Conservation (phyloP, 139 green algal genomes). For the Raphidocelis subcapitata region DNA sequence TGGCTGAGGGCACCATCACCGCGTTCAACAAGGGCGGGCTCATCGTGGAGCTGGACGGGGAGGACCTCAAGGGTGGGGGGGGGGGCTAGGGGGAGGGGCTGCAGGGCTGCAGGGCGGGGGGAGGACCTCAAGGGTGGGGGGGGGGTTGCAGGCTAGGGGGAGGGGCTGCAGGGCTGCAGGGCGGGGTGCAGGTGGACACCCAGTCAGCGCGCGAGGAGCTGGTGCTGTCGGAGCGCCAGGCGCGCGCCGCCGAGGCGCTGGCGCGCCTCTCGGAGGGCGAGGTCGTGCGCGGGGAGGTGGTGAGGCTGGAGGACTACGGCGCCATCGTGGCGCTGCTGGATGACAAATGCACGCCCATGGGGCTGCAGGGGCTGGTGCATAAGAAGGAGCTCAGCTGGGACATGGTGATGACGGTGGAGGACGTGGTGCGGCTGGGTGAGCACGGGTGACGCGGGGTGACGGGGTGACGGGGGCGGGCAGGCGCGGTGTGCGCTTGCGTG, state of each 20-base stretch:
- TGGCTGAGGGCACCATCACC: conserved; percentile 18
- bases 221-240: conserved; percentile 24
- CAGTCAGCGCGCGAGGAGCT: conserved; percentile 15
- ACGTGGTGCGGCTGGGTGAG: conserved; percentile 17
- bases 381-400: conserved; percentile 27
- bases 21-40: conserved; percentile 20
- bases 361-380: conserved; percentile 21
- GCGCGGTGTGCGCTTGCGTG: not conserved
- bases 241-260: conserved; percentile 10
- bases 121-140: no score
- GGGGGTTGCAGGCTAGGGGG: no score
- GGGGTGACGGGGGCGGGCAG: not conserved
- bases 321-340: conserved; percentile 10
- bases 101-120: no score
- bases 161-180: no score
- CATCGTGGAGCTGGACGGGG: conserved; percentile 20
- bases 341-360: conserved; percentile 1
- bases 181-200: conserved; percentile 31
- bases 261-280: conserved; percentile 5
- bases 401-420: conserved; percentile 18
- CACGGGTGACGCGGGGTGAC: not conserved
- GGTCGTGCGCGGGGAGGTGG: conserved; percentile 14
- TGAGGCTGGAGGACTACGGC: conserved; percentile 24
- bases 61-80: conserved; percentile 8
- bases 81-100: no score